These are phyloP conservation scores for Ophiostoma perfectum DNA, from an alignment of 2,329 filamentous ascomycete genomes.

Conservation along the genomic window DNA sequence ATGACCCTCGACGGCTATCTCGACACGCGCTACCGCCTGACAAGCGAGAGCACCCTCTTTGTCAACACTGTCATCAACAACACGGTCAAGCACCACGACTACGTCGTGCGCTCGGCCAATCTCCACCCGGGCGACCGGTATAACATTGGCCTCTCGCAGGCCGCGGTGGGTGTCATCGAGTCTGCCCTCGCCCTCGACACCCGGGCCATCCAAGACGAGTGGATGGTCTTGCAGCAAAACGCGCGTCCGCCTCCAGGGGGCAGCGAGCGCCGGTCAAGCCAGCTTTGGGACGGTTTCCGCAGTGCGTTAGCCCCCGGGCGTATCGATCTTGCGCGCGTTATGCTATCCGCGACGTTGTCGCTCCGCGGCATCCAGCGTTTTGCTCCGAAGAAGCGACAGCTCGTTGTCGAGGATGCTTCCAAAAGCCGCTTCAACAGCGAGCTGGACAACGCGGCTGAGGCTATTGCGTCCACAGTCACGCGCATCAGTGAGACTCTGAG, in stretches of 20 bases:
- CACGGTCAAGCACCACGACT: slow-evolving; percentile 55
- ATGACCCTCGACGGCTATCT: slow-evolving; percentile 53
- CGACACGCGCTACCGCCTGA: slow-evolving; percentile 40
- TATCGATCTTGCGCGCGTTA: slow-evolving; percentile 66
- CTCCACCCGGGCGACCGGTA: slow-evolving; percentile 44
- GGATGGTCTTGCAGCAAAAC: slow-evolving; percentile 56
- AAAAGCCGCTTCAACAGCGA: slow-evolving; percentile 73
- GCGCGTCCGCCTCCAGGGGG: slow-evolving; percentile 59
- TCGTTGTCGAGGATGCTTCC: slow-evolving; percentile 36
- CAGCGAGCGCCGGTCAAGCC: slow-evolving; percentile 62
- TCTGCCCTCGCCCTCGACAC: slow-evolving; percentile 66
- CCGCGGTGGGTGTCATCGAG: slow-evolving; percentile 60
- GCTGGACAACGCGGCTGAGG: slow-evolving; percentile 50
- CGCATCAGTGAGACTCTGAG: slow-evolving; percentile 68
- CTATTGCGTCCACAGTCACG: slow-evolving; percentile 70
- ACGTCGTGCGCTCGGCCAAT: slow-evolving; percentile 53
- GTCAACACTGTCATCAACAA: slow-evolving; percentile 62
- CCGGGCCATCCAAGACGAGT: slow-evolving; percentile 63
- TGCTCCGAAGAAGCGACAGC: slow-evolving; percentile 46
- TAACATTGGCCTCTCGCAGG: slow-evolving; percentile 47
- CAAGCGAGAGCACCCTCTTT: slow-evolving; percentile 43
- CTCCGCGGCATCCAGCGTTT: slow-evolving; percentile 74
- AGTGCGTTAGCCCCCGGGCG: slow-evolving; percentile 61
- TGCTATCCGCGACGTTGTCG: slow-evolving; percentile 64
- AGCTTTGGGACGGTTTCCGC: slow-evolving; percentile 73